Evolutionary conservation across 768 basidiomycete species (phyloP).

Genomic region (Pulveroboletus sp.): DNA sequence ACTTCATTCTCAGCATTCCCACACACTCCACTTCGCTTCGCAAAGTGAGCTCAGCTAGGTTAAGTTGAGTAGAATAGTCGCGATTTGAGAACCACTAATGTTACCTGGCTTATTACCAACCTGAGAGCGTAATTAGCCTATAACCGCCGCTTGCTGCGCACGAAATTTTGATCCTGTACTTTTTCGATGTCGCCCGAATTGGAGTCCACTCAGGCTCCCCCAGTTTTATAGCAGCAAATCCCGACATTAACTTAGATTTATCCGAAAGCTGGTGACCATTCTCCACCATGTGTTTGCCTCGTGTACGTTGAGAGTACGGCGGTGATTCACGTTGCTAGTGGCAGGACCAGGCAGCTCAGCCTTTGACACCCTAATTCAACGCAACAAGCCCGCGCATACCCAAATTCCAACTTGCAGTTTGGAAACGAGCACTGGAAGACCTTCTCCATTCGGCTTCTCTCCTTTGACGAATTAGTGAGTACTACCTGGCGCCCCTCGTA

Average conservation of each 20-base stretch:
- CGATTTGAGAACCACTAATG: too few species aligned
- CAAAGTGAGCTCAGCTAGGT: too few species aligned
- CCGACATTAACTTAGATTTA: neutral
- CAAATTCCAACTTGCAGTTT: neutral
- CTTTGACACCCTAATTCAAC: constrained; percentile 1
- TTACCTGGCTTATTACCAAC: too few species aligned
- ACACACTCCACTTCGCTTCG: too few species aligned
- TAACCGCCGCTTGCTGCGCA: too few species aligned
- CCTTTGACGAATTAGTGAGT: constrained; percentile 9
- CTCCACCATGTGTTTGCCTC: constrained; percentile 21
- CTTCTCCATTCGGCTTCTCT: neutral
- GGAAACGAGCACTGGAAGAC: neutral
- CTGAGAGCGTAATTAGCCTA: too few species aligned
- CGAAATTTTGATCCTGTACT: too few species aligned
- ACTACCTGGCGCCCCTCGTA: constrained; percentile 1
- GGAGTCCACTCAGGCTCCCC: too few species aligned
- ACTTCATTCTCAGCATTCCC: too few species aligned
- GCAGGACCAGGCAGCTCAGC: neutral
- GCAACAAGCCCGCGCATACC: neutral
- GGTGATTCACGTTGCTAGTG: neutral
- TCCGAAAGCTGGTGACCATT: neutral
- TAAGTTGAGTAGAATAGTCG: too few species aligned
- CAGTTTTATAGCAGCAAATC: neutral
- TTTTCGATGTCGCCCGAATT: too few species aligned
- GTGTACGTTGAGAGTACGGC: constrained; percentile 9